A percentile compares a stretch with the other conserved stretches of the same genome.
Evolutionary conservation across 148 eudicot species (phyloP).

Genomic region (Dianthus caryophyllus): DNA sequence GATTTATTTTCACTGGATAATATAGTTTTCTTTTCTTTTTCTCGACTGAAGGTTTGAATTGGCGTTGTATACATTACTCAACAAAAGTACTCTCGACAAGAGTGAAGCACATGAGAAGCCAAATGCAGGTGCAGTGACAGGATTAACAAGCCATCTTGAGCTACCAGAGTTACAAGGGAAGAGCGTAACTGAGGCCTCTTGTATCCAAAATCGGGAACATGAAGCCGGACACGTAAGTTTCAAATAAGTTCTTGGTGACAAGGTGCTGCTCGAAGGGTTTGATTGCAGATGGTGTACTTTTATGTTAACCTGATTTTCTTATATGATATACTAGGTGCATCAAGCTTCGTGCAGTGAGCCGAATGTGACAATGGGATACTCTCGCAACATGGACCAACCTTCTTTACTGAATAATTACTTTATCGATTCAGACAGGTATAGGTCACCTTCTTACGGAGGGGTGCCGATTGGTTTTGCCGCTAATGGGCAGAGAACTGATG

Average conservation of each 20-base stretch:
- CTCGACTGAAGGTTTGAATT: constrained; percentile 70
- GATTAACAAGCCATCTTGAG: constrained; percentile 30
- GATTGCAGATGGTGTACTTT: constrained; percentile 33
- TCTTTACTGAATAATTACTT: constrained; percentile 41
- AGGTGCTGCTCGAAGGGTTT: constrained; percentile 29
- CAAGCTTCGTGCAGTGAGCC: constrained; percentile 37
- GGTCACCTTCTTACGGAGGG: constrained; percentile 53
- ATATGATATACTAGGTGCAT: constrained; percentile 38
- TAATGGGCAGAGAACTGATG: constrained; percentile 40
- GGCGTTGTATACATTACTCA: constrained; percentile 67
- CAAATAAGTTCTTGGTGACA: constrained; percentile 30
- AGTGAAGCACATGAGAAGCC: constrained; percentile 46
- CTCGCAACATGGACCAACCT: constrained; percentile 35
- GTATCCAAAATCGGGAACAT: constrained; percentile 39
- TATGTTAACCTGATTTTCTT: constrained; percentile 32
- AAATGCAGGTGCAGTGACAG: constrained; percentile 35
- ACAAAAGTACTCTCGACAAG: constrained; percentile 50
- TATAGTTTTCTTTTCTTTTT: constrained; percentile 5
- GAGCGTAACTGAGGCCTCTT: constrained; percentile 34
- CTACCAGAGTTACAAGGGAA: constrained; percentile 43
- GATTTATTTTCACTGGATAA: constrained; percentile 16
- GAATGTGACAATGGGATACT: constrained; percentile 39
- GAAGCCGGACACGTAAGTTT: constrained; percentile 41
- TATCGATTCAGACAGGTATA: constrained; percentile 40
- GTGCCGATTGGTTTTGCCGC: constrained; percentile 38